Percentiles rank a stretch among this genome's conserved stretches.
phyloP scores from a whole-genome alignment of 2,329 filamentous ascomycete species.

The Colletotrichum sp. region DNA sequence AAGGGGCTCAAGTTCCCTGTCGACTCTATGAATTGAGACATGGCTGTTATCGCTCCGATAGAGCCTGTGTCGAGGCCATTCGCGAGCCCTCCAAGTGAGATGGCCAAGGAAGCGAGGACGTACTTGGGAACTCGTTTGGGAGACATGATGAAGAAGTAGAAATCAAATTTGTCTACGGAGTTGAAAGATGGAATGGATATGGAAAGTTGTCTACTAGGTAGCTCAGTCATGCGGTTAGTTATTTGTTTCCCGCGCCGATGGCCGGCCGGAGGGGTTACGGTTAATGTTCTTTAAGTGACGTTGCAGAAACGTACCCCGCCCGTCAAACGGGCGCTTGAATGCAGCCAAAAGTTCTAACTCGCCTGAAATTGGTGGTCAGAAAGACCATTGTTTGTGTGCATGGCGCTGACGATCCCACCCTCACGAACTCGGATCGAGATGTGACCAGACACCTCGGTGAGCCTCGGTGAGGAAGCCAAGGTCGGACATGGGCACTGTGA shows the following conservation, averaged over 20 bases:
- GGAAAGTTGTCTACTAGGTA: background rate
- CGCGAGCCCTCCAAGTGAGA: background rate
- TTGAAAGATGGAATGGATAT: fast-evolving
- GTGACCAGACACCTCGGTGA: background rate
- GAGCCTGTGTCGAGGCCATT: slow-evolving; percentile 41
- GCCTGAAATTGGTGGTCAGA: background rate
- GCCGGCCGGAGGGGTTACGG: background rate
- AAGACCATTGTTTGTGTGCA: background rate
- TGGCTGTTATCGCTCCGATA: slow-evolving; percentile 36
- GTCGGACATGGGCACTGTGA: background rate
- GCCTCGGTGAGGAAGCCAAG: background rate
- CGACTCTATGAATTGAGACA: slow-evolving; percentile 34
- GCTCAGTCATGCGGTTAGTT: background rate
- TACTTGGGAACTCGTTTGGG: background rate
- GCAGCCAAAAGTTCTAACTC: background rate
- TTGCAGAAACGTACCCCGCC: background rate
- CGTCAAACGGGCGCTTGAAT: background rate
- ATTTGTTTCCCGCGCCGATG: background rate
- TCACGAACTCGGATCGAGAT: background rate
- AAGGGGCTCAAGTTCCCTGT: slow-evolving; percentile 55
- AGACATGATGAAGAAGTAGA: background rate
- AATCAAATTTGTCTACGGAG: fast-evolving
- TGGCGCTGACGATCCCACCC: background rate
- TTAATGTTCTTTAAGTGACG: background rate
- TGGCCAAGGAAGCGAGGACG: background rate